Evolutionary conservation across 2,329 filamentous ascomycete genomes (phyloP).

Genomic region (Exserohilum rostratum): DNA sequence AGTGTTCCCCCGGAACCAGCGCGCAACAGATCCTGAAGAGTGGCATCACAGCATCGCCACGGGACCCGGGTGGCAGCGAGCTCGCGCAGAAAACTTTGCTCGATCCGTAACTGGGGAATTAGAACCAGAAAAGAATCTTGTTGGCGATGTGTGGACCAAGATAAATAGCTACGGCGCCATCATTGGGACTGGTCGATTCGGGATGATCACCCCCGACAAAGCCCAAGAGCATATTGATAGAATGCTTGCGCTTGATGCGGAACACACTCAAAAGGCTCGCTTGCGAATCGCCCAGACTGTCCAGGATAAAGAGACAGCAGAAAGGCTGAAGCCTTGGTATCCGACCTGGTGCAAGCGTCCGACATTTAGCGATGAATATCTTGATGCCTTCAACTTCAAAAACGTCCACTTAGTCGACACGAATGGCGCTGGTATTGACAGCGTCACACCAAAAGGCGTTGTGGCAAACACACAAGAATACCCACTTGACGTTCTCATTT

Average conservation of each 20-base stretch:
- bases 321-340: slow-evolving; percentile 63
- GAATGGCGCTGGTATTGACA: slow-evolving; percentile 58
- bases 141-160: slow-evolving; percentile 57
- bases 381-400: slow-evolving; percentile 63
- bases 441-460: slow-evolving; percentile 50
- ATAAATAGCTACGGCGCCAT: slow-evolving; percentile 46
- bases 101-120: slow-evolving; percentile 37
- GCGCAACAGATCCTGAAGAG: slow-evolving; percentile 50
- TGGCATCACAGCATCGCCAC: slow-evolving; percentile 48
- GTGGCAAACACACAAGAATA: slow-evolving; percentile 57
- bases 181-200: slow-evolving; percentile 21
- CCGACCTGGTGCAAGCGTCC: slow-evolving; percentile 68
- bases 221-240: slow-evolving; percentile 47
- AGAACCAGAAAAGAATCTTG: slow-evolving; percentile 46
- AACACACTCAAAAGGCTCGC: slow-evolving; percentile 52
- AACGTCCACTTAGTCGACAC: slow-evolving; percentile 68
- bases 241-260: slow-evolving; percentile 52
- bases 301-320: slow-evolving; percentile 56
- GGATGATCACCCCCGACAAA: slow-evolving; percentile 45
- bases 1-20: slow-evolving; percentile 44
- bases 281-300: slow-evolving; percentile 57
- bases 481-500: slow-evolving; percentile 55
- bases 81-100: slow-evolving; percentile 53
- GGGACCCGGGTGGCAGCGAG: slow-evolving; percentile 55
- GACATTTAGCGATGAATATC: slow-evolving; percentile 66